Evolutionary conservation across 441 rosid species (phyloP).

Genomic region (Gossypium schwendimanii): DNA sequence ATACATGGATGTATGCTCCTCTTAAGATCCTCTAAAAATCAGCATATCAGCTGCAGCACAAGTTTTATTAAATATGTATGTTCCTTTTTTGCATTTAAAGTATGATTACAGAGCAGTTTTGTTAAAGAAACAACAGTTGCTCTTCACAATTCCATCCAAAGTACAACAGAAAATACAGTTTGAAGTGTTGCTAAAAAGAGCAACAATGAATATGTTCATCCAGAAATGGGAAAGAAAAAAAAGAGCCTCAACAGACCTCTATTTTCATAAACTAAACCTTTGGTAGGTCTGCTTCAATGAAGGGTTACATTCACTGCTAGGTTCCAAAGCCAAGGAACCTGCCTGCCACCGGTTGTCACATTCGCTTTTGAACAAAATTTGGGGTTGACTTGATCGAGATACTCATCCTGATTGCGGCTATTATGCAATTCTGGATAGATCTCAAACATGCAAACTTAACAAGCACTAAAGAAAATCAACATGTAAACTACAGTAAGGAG

Average conservation of each 20-base stretch:
- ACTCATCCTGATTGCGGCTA: neutral
- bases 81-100: neutral
- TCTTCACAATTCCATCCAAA: neutral
- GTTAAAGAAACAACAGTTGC: neutral
- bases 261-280: neutral
- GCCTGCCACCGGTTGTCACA: neutral
- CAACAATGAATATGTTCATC: neutral
- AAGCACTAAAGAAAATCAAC: neutral
- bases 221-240: neutral
- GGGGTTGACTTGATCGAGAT: neutral
- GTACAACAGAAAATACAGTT: neutral
- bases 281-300: neutral
- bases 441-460: neutral
- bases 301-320: neutral
- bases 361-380: neutral
- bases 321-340: neutral
- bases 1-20: neutral
- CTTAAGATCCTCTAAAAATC: neutral
- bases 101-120: neutral
- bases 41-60: neutral
- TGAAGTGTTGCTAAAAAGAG: neutral
- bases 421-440: neutral
- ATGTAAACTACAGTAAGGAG: neutral
- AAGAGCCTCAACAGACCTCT: neutral
- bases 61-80: neutral